These are phyloP conservation scores for Hypoxylon sp. DNA, from an alignment of 2,329 filamentous ascomycete genomes.

Conservation along the genomic window DNA sequence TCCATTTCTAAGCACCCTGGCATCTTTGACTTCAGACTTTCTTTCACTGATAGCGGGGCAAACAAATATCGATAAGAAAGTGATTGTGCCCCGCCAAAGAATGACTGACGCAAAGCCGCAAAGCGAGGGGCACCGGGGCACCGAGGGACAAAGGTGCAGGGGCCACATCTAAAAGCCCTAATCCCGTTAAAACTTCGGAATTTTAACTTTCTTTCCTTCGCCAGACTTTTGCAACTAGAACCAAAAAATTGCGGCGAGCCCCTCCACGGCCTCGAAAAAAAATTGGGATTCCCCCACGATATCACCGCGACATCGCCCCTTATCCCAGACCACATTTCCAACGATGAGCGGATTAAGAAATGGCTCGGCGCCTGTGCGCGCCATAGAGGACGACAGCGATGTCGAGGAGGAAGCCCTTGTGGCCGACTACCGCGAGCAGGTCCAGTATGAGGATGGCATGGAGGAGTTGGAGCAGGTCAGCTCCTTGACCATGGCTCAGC, in stretches of 20 bases:
- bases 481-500: constrained; percentile 78
- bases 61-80: constrained; percentile 38
- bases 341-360: constrained; percentile 75
- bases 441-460: constrained; percentile 91
- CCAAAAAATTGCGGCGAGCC: constrained; percentile 51
- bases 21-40: constrained; percentile 6
- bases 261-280: constrained; percentile 39
- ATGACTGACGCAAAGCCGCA: background rate
- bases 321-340: constrained; percentile 47
- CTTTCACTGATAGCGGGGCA: constrained; percentile 33
- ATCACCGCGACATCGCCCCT: constrained; percentile 32
- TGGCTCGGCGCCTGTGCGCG: constrained; percentile 71
- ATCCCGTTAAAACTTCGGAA: constrained; percentile 55
- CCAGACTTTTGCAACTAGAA: constrained; percentile 30
- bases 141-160: constrained; percentile 21
- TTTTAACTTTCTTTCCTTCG: constrained; percentile 38
- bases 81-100: constrained; percentile 22
- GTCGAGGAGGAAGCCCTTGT: constrained; percentile 96
- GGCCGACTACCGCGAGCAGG: constrained; percentile 96
- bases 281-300: constrained; percentile 43
- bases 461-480: constrained; percentile 83
- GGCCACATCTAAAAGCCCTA: constrained; percentile 50
- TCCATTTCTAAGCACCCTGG: constrained; percentile 12
- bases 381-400: constrained; percentile 86
- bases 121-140: constrained; percentile 24